These are phyloP conservation scores for Pichia eremophila DNA, from an alignment of 805 yeast species.

Conservation along the genomic window DNA sequence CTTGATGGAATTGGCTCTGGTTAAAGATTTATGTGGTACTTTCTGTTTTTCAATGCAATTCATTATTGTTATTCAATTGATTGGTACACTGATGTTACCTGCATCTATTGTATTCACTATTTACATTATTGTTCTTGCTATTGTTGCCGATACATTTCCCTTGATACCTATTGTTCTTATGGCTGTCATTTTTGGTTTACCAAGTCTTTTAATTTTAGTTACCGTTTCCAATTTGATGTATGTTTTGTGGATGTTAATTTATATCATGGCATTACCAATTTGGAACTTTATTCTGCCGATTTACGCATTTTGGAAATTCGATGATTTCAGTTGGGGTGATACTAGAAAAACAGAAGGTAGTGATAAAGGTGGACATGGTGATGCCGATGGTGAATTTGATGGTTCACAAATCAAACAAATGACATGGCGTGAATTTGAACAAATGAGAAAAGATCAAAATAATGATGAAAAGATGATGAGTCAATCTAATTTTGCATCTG, in stretches of 20 bases:
- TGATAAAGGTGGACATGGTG: conserved; percentile 61
- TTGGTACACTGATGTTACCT: conserved; percentile 84
- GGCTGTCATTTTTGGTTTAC: conserved; percentile 74
- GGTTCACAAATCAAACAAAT: conserved; percentile 85
- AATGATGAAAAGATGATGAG: conserved; percentile 1
- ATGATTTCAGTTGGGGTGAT: conserved; percentile 95
- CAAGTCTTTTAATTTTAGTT: conserved; percentile 70
- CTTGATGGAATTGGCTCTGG: conserved; percentile 75
- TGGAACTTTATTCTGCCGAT: conserved; percentile 87
- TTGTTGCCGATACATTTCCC: conserved; percentile 69
- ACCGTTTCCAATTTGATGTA: conserved; percentile 71
- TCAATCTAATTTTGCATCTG: conserved; percentile 16
- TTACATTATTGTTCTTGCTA: conserved; percentile 66
- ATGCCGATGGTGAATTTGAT: conserved; percentile 74
- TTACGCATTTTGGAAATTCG: conserved; percentile 91
- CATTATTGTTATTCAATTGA: conserved; percentile 70
- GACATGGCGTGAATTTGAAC: conserved; percentile 90
- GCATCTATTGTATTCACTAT: conserved; percentile 78
- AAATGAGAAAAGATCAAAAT: conserved; percentile 35
- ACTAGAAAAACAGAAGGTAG: conserved; percentile 73
- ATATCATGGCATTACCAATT: conserved; percentile 74
- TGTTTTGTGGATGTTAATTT: conserved; percentile 69
- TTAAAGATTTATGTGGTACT: conserved; percentile 85
- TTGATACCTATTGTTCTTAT: conserved; percentile 64
- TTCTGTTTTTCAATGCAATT: conserved; percentile 95